Percentiles rank a stretch among this genome's conserved stretches.
These are phyloP conservation scores for Beauveria asiatica DNA, from an alignment of 2,329 filamentous ascomycete genomes.

Conservation along the genomic window DNA sequence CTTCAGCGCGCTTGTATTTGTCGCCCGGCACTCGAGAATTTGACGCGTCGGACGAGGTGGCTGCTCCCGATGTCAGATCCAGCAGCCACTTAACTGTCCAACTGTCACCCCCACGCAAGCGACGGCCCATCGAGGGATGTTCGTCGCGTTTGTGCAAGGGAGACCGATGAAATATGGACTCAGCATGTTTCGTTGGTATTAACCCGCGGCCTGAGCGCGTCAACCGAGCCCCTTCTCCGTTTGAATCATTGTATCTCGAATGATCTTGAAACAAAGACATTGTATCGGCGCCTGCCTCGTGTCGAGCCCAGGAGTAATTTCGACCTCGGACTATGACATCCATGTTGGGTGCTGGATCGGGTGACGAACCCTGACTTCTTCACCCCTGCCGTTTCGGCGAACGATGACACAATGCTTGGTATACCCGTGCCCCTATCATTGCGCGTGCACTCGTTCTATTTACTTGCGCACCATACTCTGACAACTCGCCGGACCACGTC, in stretches of 20 bases:
- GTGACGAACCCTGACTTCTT: neutral
- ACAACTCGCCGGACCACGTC: neutral
- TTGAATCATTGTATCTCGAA: neutral
- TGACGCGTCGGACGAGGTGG: neutral
- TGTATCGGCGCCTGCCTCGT: neutral
- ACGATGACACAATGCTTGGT: conserved; percentile 3
- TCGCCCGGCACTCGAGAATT: neutral
- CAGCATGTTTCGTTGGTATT: too few relatives aligned
- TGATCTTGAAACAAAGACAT: neutral
- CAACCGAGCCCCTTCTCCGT: neutral
- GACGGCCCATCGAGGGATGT: neutral
- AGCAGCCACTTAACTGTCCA: neutral
- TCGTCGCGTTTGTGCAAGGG: neutral
- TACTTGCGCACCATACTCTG: neutral
- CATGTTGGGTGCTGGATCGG: neutral
- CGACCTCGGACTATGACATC: neutral
- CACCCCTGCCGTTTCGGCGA: conserved; percentile 1
- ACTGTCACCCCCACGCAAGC: neutral
- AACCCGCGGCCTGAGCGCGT: neutral
- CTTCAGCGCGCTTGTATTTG: neutral
- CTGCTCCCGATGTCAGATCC: neutral
- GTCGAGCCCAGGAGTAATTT: neutral
- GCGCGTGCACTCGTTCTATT: neutral
- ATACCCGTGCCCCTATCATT: neutral
- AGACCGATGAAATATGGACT: neutral